These are phyloP conservation scores for Apiospora malaysiana DNA, from an alignment of 2,329 filamentous ascomycete genomes.

Conservation along the genomic window DNA sequence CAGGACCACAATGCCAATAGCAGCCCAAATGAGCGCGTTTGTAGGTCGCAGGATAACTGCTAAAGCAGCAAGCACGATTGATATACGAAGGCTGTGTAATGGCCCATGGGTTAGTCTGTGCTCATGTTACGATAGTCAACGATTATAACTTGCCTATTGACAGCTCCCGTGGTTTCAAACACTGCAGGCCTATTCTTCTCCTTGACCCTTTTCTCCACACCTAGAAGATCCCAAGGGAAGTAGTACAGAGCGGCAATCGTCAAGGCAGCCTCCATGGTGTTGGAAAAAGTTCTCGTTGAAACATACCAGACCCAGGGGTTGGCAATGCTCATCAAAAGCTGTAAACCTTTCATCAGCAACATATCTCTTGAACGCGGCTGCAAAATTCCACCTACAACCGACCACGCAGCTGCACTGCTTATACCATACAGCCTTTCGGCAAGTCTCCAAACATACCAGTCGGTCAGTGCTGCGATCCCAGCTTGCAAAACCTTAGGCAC, in stretches of 20 bases:
- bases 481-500: conserved; percentile 80
- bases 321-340: conserved; percentile 73
- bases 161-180: conserved; percentile 35
- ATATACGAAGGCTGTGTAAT: conserved; percentile 59
- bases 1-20: conserved; percentile 63
- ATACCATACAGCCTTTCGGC: conserved; percentile 75
- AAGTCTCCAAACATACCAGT: conserved; percentile 89
- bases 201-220: conserved; percentile 46
- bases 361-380: neutral
- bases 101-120: neutral
- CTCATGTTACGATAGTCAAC: conserved; percentile 21
- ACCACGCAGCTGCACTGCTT: conserved; percentile 67
- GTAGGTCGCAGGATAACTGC: conserved; percentile 90
- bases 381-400: conserved; percentile 63
- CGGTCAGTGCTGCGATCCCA: conserved; percentile 75
- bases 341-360: conserved; percentile 12
- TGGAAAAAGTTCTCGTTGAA: conserved; percentile 91
- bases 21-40: conserved; percentile 84
- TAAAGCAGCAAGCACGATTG: conserved; percentile 76
- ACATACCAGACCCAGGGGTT: conserved; percentile 98
- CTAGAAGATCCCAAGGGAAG: conserved; percentile 84
- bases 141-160: conserved; percentile 35
- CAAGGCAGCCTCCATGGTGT: conserved; percentile 88
- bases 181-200: conserved; percentile 43
- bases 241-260: conserved; percentile 79